Conservation (phyloP, 768 basidiomycete species). For the Auricularia heimuer region DNA sequence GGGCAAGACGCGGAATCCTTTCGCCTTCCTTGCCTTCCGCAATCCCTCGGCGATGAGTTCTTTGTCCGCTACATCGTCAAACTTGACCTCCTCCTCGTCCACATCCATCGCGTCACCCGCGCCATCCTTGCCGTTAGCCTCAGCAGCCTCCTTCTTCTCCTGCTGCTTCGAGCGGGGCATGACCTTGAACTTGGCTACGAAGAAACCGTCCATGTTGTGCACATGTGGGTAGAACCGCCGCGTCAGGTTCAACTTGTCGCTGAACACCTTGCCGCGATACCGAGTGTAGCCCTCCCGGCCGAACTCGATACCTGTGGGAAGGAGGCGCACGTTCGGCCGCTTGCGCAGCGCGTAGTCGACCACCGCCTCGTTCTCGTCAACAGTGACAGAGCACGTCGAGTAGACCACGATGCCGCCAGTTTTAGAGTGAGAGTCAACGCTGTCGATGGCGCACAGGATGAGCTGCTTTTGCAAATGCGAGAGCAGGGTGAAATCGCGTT, state of each 20-base stretch:
- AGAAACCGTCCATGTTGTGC: conserved; percentile 99
- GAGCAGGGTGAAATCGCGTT: conserved; percentile 91
- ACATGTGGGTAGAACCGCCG: conserved; percentile 92
- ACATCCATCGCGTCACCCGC: conserved; percentile 26
- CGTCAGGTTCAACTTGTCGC: conserved; percentile 68
- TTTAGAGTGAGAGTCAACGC: conserved; percentile 78
- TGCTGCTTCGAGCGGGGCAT: conserved; percentile 54
- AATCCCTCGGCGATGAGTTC: conserved; percentile 71
- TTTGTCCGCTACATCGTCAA: conserved; percentile 69
- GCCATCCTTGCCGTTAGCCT: conserved; percentile 20
- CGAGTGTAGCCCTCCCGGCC: conserved; percentile 85
- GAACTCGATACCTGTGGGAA: conserved; percentile 87
- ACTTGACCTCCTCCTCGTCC: conserved; percentile 32
- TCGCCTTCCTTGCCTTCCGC: conserved; percentile 65
- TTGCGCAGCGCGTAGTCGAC: conserved; percentile 96
- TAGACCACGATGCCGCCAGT: conserved; percentile 94
- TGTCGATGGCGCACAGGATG: conserved; percentile 96
- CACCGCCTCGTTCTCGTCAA: conserved; percentile 97
- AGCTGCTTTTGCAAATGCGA: conserved; percentile 97
- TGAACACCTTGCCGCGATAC: conserved; percentile 86
- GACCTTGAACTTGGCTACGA: conserved; percentile 96
- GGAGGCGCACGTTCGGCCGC: conserved; percentile 83
- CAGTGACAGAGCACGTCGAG: conserved; percentile 96
- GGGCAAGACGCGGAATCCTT: conserved; percentile 57
- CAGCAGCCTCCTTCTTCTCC: conserved; percentile 18